phyloP scores from a whole-genome alignment of 768 basidiomycete species.

The Phlebiopsis flavidoalba region DNA sequence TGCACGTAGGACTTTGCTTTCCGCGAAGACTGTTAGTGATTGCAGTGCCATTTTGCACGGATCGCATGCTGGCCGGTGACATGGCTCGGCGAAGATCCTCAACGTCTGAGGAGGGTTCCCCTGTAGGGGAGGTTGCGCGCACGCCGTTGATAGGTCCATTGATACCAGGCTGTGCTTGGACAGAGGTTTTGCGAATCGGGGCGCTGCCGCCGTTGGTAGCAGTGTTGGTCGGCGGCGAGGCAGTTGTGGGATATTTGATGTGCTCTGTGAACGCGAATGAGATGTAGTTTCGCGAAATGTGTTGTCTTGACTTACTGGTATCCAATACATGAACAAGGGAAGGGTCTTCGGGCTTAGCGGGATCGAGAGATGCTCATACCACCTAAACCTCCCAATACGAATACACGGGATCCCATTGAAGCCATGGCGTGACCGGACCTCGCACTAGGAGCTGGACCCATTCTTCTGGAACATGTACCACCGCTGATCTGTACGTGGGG shows the following conservation, averaged over 20 bases:
- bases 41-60: constrained; percentile 40
- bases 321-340: constrained; percentile 86
- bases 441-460: constrained; percentile 92
- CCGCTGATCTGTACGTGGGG: constrained; percentile 65
- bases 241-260: constrained; percentile 87
- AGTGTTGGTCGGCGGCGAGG: constrained; percentile 30
- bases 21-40: constrained; percentile 42
- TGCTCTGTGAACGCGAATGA: constrained; percentile 47
- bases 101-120: constrained; percentile 35
- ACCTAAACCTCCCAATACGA: constrained; percentile 93
- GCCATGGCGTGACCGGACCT: constrained; percentile 99
- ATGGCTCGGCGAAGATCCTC: constrained; percentile 64
- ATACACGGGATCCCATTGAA: constrained; percentile 79
- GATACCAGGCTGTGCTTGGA: constrained; percentile 22
- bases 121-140: constrained; percentile 66
- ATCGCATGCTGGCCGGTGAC: constrained; percentile 52
- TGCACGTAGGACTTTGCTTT: constrained; percentile 48
- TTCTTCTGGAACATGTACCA: constrained; percentile 99
- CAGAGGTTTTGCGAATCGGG: constrained; percentile 44
- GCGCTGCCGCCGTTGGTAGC: constrained; percentile 24
- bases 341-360: constrained; percentile 72
- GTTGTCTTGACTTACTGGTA: constrained; percentile 64
- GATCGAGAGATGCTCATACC: constrained; percentile 87
- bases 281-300: neutral
- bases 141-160: constrained; percentile 28